Conservation (phyloP, 2,329 filamentous ascomycete genomes). For the Seiridium unicorne region DNA sequence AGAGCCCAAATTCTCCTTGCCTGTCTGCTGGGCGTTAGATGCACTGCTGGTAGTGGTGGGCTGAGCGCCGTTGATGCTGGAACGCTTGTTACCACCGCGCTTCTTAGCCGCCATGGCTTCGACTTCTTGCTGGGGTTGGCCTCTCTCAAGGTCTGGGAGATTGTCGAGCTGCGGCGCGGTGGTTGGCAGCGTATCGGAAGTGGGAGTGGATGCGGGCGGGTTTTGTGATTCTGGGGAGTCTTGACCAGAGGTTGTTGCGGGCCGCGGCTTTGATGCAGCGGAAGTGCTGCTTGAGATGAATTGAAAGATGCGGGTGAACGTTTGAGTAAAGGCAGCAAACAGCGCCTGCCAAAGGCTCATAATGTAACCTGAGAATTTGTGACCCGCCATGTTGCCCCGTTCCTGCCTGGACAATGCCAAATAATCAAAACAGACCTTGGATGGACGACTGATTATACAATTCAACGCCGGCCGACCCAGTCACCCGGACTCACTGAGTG, state of each 20-base stretch:
- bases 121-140: conserved; percentile 6
- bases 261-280: background rate
- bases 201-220: background rate
- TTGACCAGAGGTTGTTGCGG: background rate
- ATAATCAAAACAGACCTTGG: background rate
- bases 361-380: conserved; percentile 31
- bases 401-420: conserved; percentile 10
- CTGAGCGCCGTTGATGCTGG: conserved; percentile 15
- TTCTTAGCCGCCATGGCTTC: conserved; percentile 23
- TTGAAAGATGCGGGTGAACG: conserved; percentile 26
- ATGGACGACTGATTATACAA: background rate
- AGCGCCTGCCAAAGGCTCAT: conserved; percentile 29
- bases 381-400: conserved; percentile 26
- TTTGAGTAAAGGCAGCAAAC: conserved; percentile 30
- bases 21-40: conserved; percentile 1
- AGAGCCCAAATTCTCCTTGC: conserved; percentile 11
- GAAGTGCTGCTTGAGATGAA: conserved; percentile 14
- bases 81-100: conserved; percentile 25
- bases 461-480: background rate
- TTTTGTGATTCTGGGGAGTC: background rate
- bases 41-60: background rate
- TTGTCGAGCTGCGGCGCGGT: background rate
- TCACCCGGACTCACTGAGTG: too few relatives aligned
- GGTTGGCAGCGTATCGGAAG: conserved; percentile 5
- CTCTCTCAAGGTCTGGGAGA: background rate